phyloP scores from a whole-genome alignment of 208 protist genomes.

The Trypanosoma lewisi region DNA sequence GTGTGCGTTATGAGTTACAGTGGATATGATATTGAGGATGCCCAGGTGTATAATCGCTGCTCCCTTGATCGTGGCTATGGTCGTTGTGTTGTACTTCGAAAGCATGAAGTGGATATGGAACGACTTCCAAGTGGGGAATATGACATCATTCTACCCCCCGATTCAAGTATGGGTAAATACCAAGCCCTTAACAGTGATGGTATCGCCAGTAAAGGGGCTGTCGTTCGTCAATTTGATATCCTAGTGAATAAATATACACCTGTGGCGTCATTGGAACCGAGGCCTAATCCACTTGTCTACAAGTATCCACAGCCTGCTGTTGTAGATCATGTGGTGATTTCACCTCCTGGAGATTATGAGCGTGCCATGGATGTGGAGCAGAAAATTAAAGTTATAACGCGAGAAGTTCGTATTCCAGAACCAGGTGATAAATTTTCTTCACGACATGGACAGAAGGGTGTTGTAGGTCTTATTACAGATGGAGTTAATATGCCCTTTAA shows the following conservation, averaged over 20 bases:
- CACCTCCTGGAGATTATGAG: conserved; percentile 82
- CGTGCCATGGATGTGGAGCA: conserved; percentile 85
- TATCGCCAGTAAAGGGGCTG: conserved; percentile 87
- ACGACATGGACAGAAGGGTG: conserved; percentile 99
- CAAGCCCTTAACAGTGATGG: conserved; percentile 94
- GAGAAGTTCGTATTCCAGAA: conserved; percentile 92
- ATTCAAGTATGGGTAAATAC: conserved; percentile 53
- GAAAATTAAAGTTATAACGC: conserved; percentile 95
- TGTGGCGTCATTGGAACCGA: conserved; percentile 34
- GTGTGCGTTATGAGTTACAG: conserved; percentile 99
- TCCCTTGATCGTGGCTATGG: conserved; percentile 97
- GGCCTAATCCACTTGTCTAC: conserved; percentile 80
- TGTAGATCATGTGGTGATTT: conserved; percentile 94
- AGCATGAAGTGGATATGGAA: conserved; percentile 83
- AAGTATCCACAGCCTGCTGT: conserved; percentile 92
- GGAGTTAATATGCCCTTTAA: conserved; percentile 99
- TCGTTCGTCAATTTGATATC: conserved; percentile 90
- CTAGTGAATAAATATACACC: conserved; percentile 95
- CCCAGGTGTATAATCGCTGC: conserved; percentile 97
- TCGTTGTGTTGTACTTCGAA: conserved; percentile 92
- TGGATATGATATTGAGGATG: conserved; percentile 99
- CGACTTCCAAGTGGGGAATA: conserved; percentile 63
- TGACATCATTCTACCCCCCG: conserved; percentile 70
- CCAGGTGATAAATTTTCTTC: conserved; percentile 99
- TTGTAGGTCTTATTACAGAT: conserved; percentile 97